Conservation (phyloP, 345 rosid species). For the Boechera divaricarpa region DNA sequence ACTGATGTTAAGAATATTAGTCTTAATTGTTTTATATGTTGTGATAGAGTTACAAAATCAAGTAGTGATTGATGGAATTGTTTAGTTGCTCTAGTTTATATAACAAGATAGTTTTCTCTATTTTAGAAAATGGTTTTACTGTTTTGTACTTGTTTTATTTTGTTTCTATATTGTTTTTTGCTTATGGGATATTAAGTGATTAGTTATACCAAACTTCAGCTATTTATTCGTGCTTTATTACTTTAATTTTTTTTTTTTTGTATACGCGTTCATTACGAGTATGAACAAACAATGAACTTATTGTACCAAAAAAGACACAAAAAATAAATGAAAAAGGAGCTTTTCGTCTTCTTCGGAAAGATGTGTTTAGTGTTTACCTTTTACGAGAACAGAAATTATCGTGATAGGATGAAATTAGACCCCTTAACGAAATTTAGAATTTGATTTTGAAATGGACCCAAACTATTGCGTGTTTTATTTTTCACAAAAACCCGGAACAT, state of each 20-base stretch:
- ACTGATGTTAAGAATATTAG: too few species aligned
- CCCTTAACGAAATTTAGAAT: neutral
- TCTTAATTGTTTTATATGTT: too few species aligned
- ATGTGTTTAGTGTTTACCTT: too few species aligned
- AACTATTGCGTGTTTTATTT: neutral
- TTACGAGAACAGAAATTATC: too few species aligned
- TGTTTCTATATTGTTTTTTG: constrained; percentile 3
- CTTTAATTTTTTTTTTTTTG: neutral
- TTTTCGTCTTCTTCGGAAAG: neutral
- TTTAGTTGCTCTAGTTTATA: too few species aligned
- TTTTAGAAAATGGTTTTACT: neutral
- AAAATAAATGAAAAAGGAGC: too few species aligned
- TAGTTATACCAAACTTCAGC: neutral
- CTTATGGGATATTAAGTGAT: neutral
- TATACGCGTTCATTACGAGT: neutral
- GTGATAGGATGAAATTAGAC: neutral
- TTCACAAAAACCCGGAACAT: neutral
- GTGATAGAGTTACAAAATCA: too few species aligned
- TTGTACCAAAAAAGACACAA: too few species aligned
- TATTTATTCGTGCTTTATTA: neutral
- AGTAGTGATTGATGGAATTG: too few species aligned
- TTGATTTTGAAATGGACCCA: neutral
- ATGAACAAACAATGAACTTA: neutral
- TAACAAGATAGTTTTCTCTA: too few species aligned
- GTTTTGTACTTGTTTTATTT: neutral